Base-by-base conservation (phyloP, 768 basidiomycete species). In the Galerina sulciceps region DNA sequence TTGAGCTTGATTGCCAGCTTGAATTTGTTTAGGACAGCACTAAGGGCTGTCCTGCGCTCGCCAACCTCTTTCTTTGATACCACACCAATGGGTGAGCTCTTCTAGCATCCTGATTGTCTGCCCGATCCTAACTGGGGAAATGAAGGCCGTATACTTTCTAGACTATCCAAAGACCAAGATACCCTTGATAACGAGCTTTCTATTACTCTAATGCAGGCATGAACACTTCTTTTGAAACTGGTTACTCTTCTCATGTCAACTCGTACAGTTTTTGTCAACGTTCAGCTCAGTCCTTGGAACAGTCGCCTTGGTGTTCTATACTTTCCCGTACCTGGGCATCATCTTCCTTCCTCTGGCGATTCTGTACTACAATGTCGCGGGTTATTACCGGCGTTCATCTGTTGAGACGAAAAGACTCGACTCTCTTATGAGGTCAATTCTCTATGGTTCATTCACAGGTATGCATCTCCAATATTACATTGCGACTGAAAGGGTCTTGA, bases 31-130 rank as follows among this genome's bases (percentile, higher is more conserved):
- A 81, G 76, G 60, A 69, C 76, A 6, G 88, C 88, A 0, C 71
- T 91, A 9, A 70, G 57, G 2, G 75, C 77, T 10, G 86, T 93
- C 5, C 67, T 93, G 54, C 73, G 81, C 2, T 88, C 88, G 6
- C 86, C 89, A 0, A 71, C 80, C 0, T 80, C 85, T 3, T 91
- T 90, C 76, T 90, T 89, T 66, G 90, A 92, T 66, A 87, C 88
- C 0, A 90, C 89, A 0, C 87, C 87, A 1, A 78, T 87, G 67
- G 86, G 86, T 85, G 61, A 6, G 59, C 22, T n/a, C 8, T 14
- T 40, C 6, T 14, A 10, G 1, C 35, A 10, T 14, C 0, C 15
- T 49, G 4, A 15, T 34, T 20, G 10, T 43, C 14, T n/a, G 18
- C 10, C 10, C 14, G 26, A 38, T 35, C 13, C 38, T 20, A 59